phyloP scores from a whole-genome alignment of 257 asterid genomes.

The Solanum pinnatisectum region DNA sequence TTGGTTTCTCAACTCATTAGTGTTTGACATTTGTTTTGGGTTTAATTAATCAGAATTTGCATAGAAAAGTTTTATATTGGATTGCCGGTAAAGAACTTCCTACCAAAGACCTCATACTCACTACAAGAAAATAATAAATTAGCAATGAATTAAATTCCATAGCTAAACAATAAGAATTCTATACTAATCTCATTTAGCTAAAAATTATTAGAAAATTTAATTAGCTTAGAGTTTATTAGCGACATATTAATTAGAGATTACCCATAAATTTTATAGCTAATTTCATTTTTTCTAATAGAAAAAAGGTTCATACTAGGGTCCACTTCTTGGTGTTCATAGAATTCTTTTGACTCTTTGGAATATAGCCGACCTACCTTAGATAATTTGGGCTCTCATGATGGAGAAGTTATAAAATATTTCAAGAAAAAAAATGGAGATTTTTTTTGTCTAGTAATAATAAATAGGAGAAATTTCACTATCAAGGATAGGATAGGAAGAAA shows the following conservation, averaged over 20 bases:
- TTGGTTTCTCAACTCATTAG: not conserved
- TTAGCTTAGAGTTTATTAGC: not conserved
- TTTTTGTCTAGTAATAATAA: not conserved
- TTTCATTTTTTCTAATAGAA: not conserved
- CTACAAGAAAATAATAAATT: not conserved
- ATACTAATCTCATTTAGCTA: not conserved
- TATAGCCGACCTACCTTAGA: not conserved
- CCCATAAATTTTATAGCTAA: not conserved
- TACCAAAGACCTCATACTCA: not conserved
- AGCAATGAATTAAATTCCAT: not conserved
- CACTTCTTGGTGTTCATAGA: not conserved
- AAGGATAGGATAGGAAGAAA: not conserved
- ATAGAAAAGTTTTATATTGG: not conserved
- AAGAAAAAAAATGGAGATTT: not conserved
- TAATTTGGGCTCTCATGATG: not conserved
- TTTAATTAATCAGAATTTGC: not conserved
- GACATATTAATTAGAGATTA: not conserved
- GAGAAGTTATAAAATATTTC: not conserved
- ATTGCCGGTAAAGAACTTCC: not conserved
- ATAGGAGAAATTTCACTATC: not conserved
- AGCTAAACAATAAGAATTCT: not conserved
- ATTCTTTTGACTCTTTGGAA: not conserved
- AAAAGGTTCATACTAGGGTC: not conserved
- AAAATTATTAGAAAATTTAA: not conserved
- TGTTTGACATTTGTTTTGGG: not conserved